Evolutionary conservation across 2,329 filamentous ascomycete genomes (phyloP).

Genomic region (Exophiala mesophila): DNA sequence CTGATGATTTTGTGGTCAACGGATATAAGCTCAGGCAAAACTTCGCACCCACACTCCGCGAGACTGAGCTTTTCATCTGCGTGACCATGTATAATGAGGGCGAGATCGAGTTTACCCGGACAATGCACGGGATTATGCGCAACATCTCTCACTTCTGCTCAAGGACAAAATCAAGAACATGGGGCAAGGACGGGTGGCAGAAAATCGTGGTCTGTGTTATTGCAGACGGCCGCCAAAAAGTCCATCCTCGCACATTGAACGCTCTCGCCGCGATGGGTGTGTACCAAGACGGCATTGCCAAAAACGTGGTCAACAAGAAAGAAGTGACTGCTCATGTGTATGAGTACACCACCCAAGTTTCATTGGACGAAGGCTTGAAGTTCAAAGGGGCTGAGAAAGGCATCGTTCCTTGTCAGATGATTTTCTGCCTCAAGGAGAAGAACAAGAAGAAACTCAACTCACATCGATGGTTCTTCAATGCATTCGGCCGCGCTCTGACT

Average conservation of each 20-base stretch:
- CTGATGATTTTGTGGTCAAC: slow-evolving; percentile 81
- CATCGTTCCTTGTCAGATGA: slow-evolving; percentile 95
- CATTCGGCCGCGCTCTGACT: slow-evolving; percentile 84
- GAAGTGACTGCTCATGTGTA: slow-evolving; percentile 96
- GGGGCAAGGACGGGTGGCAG: slow-evolving; percentile 96
- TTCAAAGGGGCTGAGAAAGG: slow-evolving; percentile 99
- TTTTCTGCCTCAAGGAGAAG: slow-evolving; percentile 97
- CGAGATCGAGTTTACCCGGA: slow-evolving; percentile 91
- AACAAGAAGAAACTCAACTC: slow-evolving; percentile 98
- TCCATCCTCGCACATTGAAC: slow-evolving; percentile 88
- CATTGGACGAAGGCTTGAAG: slow-evolving; percentile 88
- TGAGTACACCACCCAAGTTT: slow-evolving; percentile 98
- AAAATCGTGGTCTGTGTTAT: slow-evolving; percentile 99
- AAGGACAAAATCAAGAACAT: slow-evolving; percentile 84
- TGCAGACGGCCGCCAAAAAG: slow-evolving; percentile 86
- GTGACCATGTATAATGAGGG: slow-evolving; percentile 99
- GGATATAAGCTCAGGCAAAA: slow-evolving; percentile 92
- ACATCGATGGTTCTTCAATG: slow-evolving; percentile 99
- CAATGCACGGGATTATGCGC: slow-evolving; percentile 98
- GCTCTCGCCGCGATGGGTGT: slow-evolving; percentile 94
- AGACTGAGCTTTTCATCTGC: slow-evolving; percentile 94
- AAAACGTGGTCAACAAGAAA: slow-evolving; percentile 94
- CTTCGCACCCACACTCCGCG: slow-evolving; percentile 74
- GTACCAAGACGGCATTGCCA: slow-evolving; percentile 96
- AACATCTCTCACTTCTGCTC: slow-evolving; percentile 97